phyloP scores from a whole-genome alignment of 2,329 filamentous ascomycete genomes.

The Amesomyces nigricolor region DNA sequence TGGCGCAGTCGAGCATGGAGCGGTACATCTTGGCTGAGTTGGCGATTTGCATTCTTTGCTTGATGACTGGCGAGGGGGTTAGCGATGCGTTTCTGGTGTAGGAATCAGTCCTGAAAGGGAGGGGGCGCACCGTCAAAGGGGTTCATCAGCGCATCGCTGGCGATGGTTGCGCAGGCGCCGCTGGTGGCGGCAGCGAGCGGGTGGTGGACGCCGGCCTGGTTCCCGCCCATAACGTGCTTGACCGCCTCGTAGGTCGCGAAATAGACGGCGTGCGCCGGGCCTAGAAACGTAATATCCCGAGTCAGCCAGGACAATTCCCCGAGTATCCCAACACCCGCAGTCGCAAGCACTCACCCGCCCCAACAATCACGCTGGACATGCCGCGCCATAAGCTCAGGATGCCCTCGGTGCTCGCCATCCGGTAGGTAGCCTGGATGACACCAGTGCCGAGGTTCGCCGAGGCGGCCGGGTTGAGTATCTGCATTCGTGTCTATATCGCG shows the following conservation, averaged over 20 bases:
- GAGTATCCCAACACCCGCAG: background rate
- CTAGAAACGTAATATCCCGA: slow-evolving; percentile 39
- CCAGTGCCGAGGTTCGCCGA: slow-evolving; percentile 74
- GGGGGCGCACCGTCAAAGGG: slow-evolving; percentile 83
- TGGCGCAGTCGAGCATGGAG: slow-evolving; percentile 80
- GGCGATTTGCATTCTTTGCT: slow-evolving; percentile 98
- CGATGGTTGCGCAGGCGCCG: slow-evolving; percentile 91
- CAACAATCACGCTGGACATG: slow-evolving; percentile 91
- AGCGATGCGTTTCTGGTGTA: background rate
- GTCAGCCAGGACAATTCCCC: slow-evolving; percentile 6
- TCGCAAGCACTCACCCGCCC: slow-evolving; percentile 63
- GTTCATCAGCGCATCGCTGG: slow-evolving; percentile 98
- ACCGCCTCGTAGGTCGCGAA: slow-evolving; percentile 97
- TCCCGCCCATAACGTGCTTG: slow-evolving; percentile 93
- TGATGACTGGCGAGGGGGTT: slow-evolving; percentile 65
- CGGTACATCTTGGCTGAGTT: slow-evolving; percentile 83
- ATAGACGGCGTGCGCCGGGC: slow-evolving; percentile 94
- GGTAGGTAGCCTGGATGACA: slow-evolving; percentile 85
- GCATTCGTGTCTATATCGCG: slow-evolving; percentile 79
- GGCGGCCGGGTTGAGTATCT: slow-evolving; percentile 80
- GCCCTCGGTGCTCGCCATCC: slow-evolving; percentile 86
- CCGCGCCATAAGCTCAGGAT: slow-evolving; percentile 91
- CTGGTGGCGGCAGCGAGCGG: slow-evolving; percentile 88
- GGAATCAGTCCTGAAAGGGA: background rate
- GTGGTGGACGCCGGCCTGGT: slow-evolving; percentile 80